These are phyloP conservation scores for Lactarius hengduanensis DNA, from an alignment of 768 basidiomycete genomes.

Conservation along the genomic window DNA sequence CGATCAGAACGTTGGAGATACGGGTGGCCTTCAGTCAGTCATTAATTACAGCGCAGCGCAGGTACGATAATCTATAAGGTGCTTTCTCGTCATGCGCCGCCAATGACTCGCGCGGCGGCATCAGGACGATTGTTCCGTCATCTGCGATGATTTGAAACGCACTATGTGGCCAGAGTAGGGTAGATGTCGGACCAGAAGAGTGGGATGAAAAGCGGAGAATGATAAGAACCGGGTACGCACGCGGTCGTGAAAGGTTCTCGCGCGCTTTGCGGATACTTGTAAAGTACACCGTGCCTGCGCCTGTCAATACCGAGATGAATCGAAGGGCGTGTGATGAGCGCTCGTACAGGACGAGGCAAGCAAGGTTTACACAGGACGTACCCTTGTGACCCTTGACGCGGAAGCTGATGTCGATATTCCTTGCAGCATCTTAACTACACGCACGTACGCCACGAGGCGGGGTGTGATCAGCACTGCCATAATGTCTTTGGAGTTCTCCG, in stretches of 20 bases:
- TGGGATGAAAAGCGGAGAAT: not conserved
- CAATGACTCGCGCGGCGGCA: conserved; percentile 5
- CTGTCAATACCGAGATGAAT: conserved; percentile 36
- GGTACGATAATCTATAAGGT: not conserved
- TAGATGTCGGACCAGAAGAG: not conserved
- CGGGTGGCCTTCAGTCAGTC: not conserved
- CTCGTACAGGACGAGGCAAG: not conserved
- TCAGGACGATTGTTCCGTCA: conserved; percentile 10
- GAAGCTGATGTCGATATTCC: conserved; percentile 76
- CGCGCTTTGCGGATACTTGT: conserved; percentile 79
- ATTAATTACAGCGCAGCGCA: not conserved
- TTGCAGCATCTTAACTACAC: conserved; percentile 64
- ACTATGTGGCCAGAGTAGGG: conserved; percentile 4
- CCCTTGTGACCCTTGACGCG: conserved; percentile 71
- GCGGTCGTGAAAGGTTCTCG: conserved; percentile 60
- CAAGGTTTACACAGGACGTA: conserved; percentile 32
- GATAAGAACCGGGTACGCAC: conserved; percentile 43
- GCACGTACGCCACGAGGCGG: not conserved
- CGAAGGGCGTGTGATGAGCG: not conserved
- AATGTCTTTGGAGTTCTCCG: not conserved
- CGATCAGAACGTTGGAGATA: not conserved
- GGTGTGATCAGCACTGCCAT: conserved; percentile 6
- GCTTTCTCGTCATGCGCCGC: not conserved
- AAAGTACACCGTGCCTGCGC: conserved; percentile 76
- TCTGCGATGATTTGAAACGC: conserved; percentile 26